Percentiles rank a stretch among this genome's conserved stretches.
Evolutionary conservation across 495 filamentous ascomycete genomes (phyloP).

Genomic region (Penicillium chermesinum): DNA sequence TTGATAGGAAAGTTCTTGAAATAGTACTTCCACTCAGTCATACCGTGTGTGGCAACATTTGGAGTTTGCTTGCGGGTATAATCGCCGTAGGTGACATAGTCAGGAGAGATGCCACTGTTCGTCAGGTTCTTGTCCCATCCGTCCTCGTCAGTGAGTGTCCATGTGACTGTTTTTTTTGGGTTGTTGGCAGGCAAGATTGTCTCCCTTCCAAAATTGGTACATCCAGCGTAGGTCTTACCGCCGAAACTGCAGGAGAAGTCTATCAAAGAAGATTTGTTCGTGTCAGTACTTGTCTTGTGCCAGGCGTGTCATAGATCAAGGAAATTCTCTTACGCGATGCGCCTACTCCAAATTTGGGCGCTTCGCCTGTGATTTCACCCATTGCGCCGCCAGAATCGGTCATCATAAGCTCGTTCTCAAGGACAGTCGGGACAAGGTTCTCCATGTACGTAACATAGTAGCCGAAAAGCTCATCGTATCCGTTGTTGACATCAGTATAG

Average conservation of each 20-base stretch:
- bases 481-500: neutral
- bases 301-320: too few relatives aligned
- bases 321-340: too few relatives aligned
- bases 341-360: too few relatives aligned
- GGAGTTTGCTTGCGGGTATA: neutral
- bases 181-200: neutral
- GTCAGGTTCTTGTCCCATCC: neutral
- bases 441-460: neutral
- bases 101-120: neutral
- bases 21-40: too few relatives aligned
- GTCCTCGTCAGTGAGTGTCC: neutral
- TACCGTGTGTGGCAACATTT: neutral
- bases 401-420: neutral
- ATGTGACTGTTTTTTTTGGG: too few relatives aligned
- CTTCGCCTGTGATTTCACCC: too few relatives aligned
- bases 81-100: neutral
- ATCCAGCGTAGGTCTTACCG: too few relatives aligned
- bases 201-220: too few relatives aligned
- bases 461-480: neutral
- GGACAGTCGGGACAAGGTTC: neutral
- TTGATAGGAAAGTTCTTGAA: slow-evolving; percentile 1
- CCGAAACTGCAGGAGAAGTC: too few relatives aligned
- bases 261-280: too few relatives aligned
- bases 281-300: too few relatives aligned
- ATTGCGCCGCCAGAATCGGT: too few relatives aligned